These are phyloP conservation scores for Apiospora saccharicola DNA, from an alignment of 2,329 filamentous ascomycete species.

Conservation along the genomic window DNA sequence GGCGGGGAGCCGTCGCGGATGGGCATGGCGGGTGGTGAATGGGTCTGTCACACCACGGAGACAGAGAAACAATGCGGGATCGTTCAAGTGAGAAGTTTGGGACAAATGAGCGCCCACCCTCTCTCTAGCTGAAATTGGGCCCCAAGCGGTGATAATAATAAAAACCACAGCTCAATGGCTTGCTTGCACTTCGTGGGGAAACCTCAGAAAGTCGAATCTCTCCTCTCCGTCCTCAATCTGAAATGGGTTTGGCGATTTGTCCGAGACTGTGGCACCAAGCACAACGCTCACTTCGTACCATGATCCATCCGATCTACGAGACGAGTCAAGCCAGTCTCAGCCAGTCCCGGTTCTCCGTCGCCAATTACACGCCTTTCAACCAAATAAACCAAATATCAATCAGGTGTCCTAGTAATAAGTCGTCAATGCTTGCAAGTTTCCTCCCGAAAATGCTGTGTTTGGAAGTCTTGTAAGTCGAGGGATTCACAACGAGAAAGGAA, in stretches of 20 bases:
- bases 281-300: background rate
- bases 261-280: background rate
- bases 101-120: background rate
- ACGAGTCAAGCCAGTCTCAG: background rate
- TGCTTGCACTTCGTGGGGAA: background rate
- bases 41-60: background rate
- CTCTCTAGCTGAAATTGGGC: background rate
- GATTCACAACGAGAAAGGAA: background rate
- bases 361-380: background rate
- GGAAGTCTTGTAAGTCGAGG: background rate
- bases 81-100: background rate
- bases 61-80: background rate
- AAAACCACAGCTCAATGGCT: background rate
- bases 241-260: background rate
- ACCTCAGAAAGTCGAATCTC: background rate
- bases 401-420: background rate
- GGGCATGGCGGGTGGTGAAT: background rate
- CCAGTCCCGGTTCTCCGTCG: background rate
- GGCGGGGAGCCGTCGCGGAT: conserved; percentile 13
- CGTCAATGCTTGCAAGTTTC: background rate
- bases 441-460: background rate
- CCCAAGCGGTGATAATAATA: background rate
- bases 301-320: background rate
- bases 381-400: background rate
- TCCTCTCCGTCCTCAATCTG: background rate